Evolutionary conservation across 768 basidiomycete genomes (phyloP), one percentile per base, ranked within the genome.

Genomic region (Tricholoma sp.): DNA sequence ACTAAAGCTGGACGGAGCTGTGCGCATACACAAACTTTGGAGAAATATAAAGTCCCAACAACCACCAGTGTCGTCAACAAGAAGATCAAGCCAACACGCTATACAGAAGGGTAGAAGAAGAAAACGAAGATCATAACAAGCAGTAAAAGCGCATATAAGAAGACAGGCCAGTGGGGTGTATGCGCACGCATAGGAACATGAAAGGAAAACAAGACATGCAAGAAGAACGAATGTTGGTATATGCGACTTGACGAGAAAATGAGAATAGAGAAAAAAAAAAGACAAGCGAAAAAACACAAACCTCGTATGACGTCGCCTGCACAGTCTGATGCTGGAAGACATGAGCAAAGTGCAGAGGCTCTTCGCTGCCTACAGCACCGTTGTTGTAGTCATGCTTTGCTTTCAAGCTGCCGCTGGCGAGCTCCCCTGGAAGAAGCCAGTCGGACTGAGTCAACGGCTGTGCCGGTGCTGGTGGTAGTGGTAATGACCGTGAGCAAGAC

Each of bases 401-500:
- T 48, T 48, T 48, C 28, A 48, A 31, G 47, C 29, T 17, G 3
- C 47, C n/a, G n/a, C n/a, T n/a, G n/a, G n/a, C 47, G 9, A 48
- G 29, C 15, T 56, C 58, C 17, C 53, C 54, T 15, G 54, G 59
- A 6, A 52, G 57, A 6, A 44, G 50, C 57, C 55, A 64, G 44
- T 59, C 57, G 47, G 32, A 59, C 29, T 48, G 47, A 8, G 29
- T 47, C 1, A 28, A 47, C 29, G 44, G 44, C 12, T 20, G 13
- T 9, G 33, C 51, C 15, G 45, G 12, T 17, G 69, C 7, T 59
- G 57, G 41, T 67, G 74, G 20, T 48, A 48, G 11, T 65, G 67
- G 18, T 72, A 74, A 29, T 65, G n/a, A n/a, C n/a, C n/a, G n/a
- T n/a, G 67, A 28, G 74, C 74, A 29, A 72, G 66, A 31, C 72